A percentile compares a stretch with the other conserved stretches of the same genome.
Evolutionary conservation across 768 basidiomycete genomes (phyloP).

Genomic region (Tylopilus felleus): DNA sequence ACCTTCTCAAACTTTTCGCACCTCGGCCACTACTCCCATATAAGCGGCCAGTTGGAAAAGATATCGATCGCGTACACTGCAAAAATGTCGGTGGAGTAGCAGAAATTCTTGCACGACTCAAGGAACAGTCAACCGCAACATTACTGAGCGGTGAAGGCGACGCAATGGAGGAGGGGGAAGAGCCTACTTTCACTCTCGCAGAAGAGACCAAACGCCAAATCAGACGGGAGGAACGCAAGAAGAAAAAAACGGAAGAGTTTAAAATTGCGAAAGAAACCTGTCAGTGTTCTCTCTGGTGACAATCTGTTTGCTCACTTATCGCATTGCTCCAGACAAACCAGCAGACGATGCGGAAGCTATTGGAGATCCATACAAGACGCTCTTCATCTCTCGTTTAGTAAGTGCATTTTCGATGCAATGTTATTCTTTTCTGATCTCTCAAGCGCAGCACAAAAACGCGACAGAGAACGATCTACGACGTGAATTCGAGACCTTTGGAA

Average conservation of each 20-base stretch:
- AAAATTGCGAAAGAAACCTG: conserved; percentile 82
- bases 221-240: conserved; percentile 73
- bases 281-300: conserved; percentile 39
- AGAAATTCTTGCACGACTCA: conserved; percentile 63
- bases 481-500: conserved; percentile 94
- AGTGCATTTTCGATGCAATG: conserved; percentile 12
- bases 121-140: conserved; percentile 72
- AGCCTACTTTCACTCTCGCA: conserved; percentile 73
- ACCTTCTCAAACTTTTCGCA: conserved; percentile 94
- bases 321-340: conserved; percentile 72
- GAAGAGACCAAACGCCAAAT: conserved; percentile 83
- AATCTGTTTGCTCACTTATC: conserved; percentile 4
- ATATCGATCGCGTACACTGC: conserved; percentile 66
- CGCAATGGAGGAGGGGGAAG: conserved; percentile 81
- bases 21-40: conserved; percentile 91
- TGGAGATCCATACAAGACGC: conserved; percentile 97
- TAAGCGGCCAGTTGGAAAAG: conserved; percentile 77
- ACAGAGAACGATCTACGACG: conserved; percentile 90
- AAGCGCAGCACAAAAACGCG: conserved; percentile 77
- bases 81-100: conserved; percentile 81
- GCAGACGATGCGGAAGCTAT: conserved; percentile 85
- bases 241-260: conserved; percentile 71
- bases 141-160: conserved; percentile 60
- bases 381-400: conserved; percentile 94
- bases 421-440: conserved; percentile 13